phyloP scores from a whole-genome alignment of 177 flowering plant genomes.

The Tripterygium wilfordii region DNA sequence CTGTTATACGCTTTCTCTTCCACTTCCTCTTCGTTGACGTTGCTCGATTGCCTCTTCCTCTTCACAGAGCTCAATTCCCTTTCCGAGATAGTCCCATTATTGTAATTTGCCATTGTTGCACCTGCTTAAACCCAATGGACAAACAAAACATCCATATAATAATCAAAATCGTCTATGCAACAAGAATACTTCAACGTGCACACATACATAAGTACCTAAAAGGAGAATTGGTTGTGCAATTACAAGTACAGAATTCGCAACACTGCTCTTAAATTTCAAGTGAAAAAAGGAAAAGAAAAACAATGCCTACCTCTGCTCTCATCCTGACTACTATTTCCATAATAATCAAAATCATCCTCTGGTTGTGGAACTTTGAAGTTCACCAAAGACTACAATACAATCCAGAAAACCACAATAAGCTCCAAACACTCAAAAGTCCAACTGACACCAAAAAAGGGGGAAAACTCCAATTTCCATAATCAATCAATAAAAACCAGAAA shows the following conservation, averaged over 20 bases:
- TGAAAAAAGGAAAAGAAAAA: slow-evolving; percentile 2
- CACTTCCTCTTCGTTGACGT: slow-evolving; percentile 69
- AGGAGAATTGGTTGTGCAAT: too few species aligned
- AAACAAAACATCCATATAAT: slow-evolving; percentile 2
- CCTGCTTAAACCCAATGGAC: slow-evolving; percentile 25
- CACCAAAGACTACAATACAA: slow-evolving; percentile 82
- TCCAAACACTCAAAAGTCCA: neutral
- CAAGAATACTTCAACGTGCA: too few species aligned
- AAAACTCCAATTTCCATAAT: too few species aligned
- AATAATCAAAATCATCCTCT: slow-evolving; percentile 76
- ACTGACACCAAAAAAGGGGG: neutral
- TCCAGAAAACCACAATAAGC: too few species aligned
- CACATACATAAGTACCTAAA: too few species aligned
- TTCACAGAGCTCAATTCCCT: slow-evolving; percentile 28
- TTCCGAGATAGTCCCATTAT: slow-evolving; percentile 40
- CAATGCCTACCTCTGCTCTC: slow-evolving; percentile 81
- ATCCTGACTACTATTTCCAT: slow-evolving; percentile 85
- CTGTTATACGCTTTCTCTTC: slow-evolving; percentile 35
- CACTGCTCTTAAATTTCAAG: slow-evolving; percentile 2
- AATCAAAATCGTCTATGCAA: too few species aligned
- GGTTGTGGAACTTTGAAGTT: slow-evolving; percentile 77
- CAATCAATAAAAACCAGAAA: too few species aligned
- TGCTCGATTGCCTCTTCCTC: slow-evolving; percentile 30
- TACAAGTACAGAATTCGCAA: too few species aligned
- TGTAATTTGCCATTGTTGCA: slow-evolving; percentile 31